Evolutionary conservation across 495 filamentous ascomycete genomes (phyloP).

Genomic region (Trichoderma asperelloides): DNA sequence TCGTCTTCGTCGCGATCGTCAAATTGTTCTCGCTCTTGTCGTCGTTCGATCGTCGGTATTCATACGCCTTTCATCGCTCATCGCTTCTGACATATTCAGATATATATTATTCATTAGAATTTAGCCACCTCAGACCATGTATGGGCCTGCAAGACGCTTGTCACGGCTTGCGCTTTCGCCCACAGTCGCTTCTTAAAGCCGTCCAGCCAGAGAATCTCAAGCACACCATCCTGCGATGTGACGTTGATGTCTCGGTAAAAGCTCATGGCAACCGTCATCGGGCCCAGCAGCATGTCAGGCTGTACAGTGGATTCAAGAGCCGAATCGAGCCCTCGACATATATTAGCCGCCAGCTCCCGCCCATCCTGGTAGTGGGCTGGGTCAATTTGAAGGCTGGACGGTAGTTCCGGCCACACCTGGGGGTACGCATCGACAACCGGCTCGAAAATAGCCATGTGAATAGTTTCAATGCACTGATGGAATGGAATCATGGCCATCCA

Average conservation of each 20-base stretch:
- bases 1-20: not conserved
- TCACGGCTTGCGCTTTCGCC: conserved; percentile 18
- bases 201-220: conserved; percentile 36
- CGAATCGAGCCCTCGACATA: conserved; percentile 33
- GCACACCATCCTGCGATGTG: conserved; percentile 18
- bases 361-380: conserved; percentile 22
- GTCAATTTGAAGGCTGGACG: conserved; percentile 18
- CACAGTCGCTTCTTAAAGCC: conserved; percentile 23
- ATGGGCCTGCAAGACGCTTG: conserved; percentile 11
- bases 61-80: not conserved
- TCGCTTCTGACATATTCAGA: not conserved
- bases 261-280: conserved; percentile 23
- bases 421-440: conserved; percentile 19
- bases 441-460: conserved; percentile 30
- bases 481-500: conserved; percentile 32
- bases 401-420: conserved; percentile 12
- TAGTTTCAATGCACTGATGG: conserved; percentile 27
- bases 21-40: not conserved
- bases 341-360: conserved; percentile 23
- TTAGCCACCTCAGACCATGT: conserved; percentile 12
- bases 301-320: conserved; percentile 24
- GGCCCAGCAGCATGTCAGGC: conserved; percentile 31
- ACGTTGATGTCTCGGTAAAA: conserved; percentile 24
- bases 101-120: conserved; percentile 5
- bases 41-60: not conserved